These are phyloP conservation scores for Monosporascus sp. DNA, from an alignment of 2,329 filamentous ascomycete species.

Conservation along the genomic window DNA sequence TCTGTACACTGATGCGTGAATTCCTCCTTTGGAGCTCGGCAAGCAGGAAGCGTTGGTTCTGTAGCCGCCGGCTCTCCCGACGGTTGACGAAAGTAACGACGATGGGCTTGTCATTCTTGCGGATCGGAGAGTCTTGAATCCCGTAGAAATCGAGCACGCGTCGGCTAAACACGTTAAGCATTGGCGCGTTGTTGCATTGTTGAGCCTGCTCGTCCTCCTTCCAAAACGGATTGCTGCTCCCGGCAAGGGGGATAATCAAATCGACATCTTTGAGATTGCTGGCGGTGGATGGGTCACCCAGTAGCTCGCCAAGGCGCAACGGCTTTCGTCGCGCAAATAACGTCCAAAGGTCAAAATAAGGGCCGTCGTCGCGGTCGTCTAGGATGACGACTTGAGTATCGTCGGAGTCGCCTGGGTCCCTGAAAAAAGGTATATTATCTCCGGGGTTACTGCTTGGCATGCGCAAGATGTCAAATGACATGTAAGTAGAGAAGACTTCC, in stretches of 20 bases:
- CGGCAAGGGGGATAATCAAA: slow-evolving; percentile 35
- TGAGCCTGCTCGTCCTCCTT: slow-evolving; percentile 32
- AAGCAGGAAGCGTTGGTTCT: slow-evolving; percentile 23
- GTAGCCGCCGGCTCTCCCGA: slow-evolving; percentile 25
- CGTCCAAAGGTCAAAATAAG: slow-evolving; percentile 33
- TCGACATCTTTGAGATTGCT: slow-evolving; percentile 17
- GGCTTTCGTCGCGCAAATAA: slow-evolving; percentile 28
- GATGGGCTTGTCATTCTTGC: slow-evolving; percentile 10
- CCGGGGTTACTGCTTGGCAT: slow-evolving; percentile 16
- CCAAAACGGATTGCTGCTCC: slow-evolving; percentile 37
- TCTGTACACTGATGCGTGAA: slow-evolving; percentile 24
- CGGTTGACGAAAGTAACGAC: slow-evolving; percentile 33
- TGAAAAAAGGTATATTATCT: slow-evolving; percentile 15
- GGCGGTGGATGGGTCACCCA: slow-evolving; percentile 1
- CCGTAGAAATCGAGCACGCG: slow-evolving; percentile 28
- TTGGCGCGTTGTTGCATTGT: slow-evolving; percentile 25
- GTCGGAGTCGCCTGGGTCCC: slow-evolving; percentile 8
- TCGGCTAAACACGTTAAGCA: slow-evolving; percentile 28
- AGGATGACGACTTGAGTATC: slow-evolving; percentile 31
- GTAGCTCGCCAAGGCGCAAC: slow-evolving; percentile 23
- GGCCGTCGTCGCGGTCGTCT: slow-evolving; percentile 29
- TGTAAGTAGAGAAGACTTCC: slow-evolving; percentile 29
- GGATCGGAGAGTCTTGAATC: slow-evolving; percentile 6
- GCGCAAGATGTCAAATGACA: slow-evolving; percentile 29
- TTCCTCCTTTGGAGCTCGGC: slow-evolving; percentile 17